Evolutionary conservation across 805 yeast genomes (phyloP).

Genomic region (Komagataella pseudopastoris): DNA sequence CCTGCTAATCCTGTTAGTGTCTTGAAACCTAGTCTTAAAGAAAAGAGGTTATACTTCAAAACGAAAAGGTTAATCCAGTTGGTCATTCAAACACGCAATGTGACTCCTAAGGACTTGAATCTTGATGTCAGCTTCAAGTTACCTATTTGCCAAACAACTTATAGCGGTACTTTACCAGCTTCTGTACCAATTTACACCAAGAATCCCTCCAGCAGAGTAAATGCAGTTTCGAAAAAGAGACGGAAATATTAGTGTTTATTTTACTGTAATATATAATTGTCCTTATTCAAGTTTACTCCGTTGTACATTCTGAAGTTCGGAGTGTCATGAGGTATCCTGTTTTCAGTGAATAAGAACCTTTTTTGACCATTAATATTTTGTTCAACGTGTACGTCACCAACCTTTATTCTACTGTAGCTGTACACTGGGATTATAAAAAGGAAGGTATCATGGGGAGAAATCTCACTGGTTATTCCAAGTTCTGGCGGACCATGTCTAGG

Average conservation of each 20-base stretch:
- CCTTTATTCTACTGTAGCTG: neutral
- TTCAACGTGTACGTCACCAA: constrained; percentile 2
- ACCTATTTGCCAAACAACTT: constrained; percentile 64
- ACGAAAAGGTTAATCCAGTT: constrained; percentile 30
- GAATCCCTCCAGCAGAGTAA: neutral
- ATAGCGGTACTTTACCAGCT: constrained; percentile 71
- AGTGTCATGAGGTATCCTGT: neutral
- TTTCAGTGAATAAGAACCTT: neutral
- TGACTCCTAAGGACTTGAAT: constrained; percentile 19
- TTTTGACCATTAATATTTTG: neutral
- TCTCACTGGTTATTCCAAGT: neutral
- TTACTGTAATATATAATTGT: neutral
- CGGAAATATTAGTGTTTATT: neutral
- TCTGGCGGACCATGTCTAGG: neutral
- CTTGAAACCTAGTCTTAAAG: constrained; percentile 27
- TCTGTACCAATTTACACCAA: constrained; percentile 8
- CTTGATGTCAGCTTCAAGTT: constrained; percentile 25
- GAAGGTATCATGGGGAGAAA: neutral
- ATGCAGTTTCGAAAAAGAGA: neutral
- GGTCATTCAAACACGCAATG: constrained; percentile 14
- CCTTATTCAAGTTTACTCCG: neutral
- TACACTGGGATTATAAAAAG: neutral
- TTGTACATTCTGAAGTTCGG: neutral
- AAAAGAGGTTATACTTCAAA: constrained; percentile 26
- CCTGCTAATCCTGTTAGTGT: constrained; percentile 10